These are phyloP conservation scores for Colletotrichum cuscutae DNA, from an alignment of 2,329 filamentous ascomycete genomes.

Conservation along the genomic window DNA sequence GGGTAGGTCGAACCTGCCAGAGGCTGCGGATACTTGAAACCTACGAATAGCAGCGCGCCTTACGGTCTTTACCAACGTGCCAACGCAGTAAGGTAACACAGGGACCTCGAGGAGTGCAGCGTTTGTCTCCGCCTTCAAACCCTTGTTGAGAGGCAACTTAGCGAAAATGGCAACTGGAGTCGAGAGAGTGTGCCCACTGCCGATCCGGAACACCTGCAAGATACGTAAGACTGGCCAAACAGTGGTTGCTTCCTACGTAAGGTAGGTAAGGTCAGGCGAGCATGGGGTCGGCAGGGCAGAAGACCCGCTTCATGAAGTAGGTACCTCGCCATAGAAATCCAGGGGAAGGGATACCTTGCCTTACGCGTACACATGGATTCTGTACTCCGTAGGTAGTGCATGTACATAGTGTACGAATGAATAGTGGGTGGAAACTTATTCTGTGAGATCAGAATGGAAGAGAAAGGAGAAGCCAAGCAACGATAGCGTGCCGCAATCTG, in stretches of 20 bases:
- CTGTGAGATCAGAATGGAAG: not conserved
- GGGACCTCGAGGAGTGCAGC: not conserved
- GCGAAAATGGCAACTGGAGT: conserved; percentile 14
- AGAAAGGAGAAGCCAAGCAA: conserved; percentile 17
- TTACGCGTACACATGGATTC: not conserved
- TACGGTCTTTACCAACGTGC: too few relatives aligned
- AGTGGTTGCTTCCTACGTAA: conserved; percentile 5
- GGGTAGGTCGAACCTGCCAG: not conserved
- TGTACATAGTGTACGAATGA: not conserved
- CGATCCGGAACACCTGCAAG: conserved; percentile 17
- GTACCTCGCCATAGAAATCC: not conserved
- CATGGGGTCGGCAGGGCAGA: conserved; percentile 1
- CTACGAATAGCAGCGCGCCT: not conserved
- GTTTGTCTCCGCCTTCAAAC: not conserved
- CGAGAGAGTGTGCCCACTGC: conserved; percentile 16
- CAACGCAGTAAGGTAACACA: not conserved
- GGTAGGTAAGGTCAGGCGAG: not conserved
- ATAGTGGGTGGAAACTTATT: not conserved
- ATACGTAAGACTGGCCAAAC: conserved; percentile 5
- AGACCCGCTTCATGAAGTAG: not conserved
- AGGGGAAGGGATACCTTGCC: conserved; percentile 7
- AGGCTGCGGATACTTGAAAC: not conserved
- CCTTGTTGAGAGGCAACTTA: conserved; percentile 1
- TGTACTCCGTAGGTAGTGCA: too few relatives aligned
- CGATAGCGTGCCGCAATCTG: not conserved